Conservation (phyloP, 371 early-diverging fungal genomes). For the Entomophthora muscae region DNA sequence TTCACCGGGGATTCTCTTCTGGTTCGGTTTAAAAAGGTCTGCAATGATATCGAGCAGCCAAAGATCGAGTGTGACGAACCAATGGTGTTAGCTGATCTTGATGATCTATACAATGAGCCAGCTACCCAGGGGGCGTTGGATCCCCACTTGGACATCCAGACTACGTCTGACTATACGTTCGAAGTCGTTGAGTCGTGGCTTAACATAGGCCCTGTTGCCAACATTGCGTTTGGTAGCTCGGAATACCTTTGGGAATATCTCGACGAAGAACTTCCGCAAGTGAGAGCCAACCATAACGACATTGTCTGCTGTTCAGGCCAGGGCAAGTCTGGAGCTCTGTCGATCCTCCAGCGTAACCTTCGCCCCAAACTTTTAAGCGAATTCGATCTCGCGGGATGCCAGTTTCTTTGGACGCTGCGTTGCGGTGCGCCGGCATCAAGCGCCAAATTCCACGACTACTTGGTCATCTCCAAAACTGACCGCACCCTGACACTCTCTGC, state of each 20-base stretch:
- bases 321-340: slow-evolving; percentile 51
- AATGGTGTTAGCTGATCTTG: background rate
- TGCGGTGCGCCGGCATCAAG: background rate
- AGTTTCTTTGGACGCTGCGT: slow-evolving; percentile 40
- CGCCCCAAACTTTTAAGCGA: slow-evolving; percentile 52
- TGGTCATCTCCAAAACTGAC: slow-evolving; percentile 49
- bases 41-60: background rate
- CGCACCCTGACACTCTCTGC: slow-evolving; percentile 55
- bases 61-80: background rate
- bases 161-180: background rate
- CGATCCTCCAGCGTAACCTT: slow-evolving; percentile 42
- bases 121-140: background rate
- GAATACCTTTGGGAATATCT: slow-evolving; percentile 5
- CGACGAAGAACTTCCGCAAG: slow-evolving; percentile 5
- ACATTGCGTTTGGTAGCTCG: slow-evolving; percentile 1
- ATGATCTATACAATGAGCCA: background rate
- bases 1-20: slow-evolving; percentile 62
- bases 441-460: slow-evolving; percentile 27
- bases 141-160: background rate
- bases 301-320: slow-evolving; percentile 67
- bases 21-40: slow-evolving; percentile 28
- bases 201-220: slow-evolving; percentile 2
- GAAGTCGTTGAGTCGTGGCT: background rate
- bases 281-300: slow-evolving; percentile 31
- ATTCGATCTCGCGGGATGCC: slow-evolving; percentile 42